A percentile compares a stretch with the other conserved stretches of the same genome.
phyloP scores from a whole-genome alignment of 2,329 filamentous ascomycete species.

The Cercospora canescens region DNA sequence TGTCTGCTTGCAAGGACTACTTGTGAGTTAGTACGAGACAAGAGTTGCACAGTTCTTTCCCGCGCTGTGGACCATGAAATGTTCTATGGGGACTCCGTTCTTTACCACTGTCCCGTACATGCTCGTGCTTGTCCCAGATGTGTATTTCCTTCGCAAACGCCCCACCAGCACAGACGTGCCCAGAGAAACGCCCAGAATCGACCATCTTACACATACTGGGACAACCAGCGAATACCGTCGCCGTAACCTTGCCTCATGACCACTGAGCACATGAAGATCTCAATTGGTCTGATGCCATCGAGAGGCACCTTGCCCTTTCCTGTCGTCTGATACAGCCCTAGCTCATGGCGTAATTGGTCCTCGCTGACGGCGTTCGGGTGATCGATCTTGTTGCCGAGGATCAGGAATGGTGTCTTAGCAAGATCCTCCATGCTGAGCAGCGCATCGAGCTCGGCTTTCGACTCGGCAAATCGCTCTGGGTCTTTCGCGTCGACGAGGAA shows the following conservation, averaged over 20 bases:
- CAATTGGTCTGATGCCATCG: constrained; percentile 90
- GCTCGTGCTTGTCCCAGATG: background rate
- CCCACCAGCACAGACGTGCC: background rate
- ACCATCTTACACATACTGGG: constrained; percentile 74
- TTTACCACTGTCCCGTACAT: background rate
- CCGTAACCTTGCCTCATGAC: constrained; percentile 96
- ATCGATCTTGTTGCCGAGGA: constrained; percentile 99
- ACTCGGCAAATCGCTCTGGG: constrained; percentile 88
- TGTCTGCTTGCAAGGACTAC: background rate
- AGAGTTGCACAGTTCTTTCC: background rate
- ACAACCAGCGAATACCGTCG: constrained; percentile 84
- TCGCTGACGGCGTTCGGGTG: constrained; percentile 94
- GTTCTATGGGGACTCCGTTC: background rate
- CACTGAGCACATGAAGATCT: constrained; percentile 99
- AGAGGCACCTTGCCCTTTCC: constrained; percentile 93
- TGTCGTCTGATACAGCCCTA: constrained; percentile 91
- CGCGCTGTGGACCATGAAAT: background rate
- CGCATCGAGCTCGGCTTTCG: constrained; percentile 92
- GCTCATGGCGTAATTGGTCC: constrained; percentile 87
- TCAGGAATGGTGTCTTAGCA: constrained; percentile 89
- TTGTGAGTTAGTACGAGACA: background rate
- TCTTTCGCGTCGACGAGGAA: constrained; percentile 98
- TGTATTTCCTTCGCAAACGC: background rate
- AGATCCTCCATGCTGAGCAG: constrained; percentile 97
- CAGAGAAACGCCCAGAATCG: background rate